These are phyloP conservation scores for Parascedosporium putredinis DNA, from an alignment of 2,329 filamentous ascomycete genomes.

Conservation along the genomic window DNA sequence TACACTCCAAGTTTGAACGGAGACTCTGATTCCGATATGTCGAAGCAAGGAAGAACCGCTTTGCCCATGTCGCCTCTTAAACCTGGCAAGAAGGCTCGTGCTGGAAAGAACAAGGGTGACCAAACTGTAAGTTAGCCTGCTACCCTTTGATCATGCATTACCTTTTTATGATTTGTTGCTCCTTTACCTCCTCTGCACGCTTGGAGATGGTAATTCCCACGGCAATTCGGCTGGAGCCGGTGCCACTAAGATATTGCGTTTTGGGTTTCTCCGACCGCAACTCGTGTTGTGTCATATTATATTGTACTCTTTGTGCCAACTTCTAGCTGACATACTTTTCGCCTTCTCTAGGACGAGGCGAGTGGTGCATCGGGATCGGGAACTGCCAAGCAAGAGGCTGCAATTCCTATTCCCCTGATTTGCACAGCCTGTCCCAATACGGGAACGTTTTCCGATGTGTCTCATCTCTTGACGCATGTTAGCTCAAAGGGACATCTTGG, in stretches of 20 bases:
- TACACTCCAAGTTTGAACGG: background rate
- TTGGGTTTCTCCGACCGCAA: too few species aligned
- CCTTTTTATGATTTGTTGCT: too few species aligned
- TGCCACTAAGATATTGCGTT: too few species aligned
- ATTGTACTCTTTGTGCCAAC: too few species aligned
- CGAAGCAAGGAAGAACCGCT: background rate
- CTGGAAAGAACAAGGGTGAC: background rate
- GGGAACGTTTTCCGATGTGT: conserved; percentile 78
- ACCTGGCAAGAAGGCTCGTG: background rate
- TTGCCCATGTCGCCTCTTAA: background rate
- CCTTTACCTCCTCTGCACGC: too few species aligned
- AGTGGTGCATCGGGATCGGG: conserved; percentile 9
- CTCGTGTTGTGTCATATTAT: too few species aligned
- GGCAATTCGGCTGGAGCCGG: too few species aligned
- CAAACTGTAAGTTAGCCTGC: background rate
- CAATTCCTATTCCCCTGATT: conserved; percentile 49
- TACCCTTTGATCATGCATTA: background rate
- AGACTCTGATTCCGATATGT: background rate
- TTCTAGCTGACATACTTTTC: background rate
- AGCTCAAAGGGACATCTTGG: conserved; percentile 87
- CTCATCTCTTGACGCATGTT: conserved; percentile 85
- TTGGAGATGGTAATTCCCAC: too few species aligned
- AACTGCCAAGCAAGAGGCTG: conserved; percentile 14
- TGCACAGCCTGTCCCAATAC: conserved; percentile 77
- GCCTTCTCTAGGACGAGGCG: background rate